Evolutionary conservation across 331 rosid genomes (phyloP), one percentile per base, ranked within the genome.

Genomic region (Cucumis variabilis): DNA sequence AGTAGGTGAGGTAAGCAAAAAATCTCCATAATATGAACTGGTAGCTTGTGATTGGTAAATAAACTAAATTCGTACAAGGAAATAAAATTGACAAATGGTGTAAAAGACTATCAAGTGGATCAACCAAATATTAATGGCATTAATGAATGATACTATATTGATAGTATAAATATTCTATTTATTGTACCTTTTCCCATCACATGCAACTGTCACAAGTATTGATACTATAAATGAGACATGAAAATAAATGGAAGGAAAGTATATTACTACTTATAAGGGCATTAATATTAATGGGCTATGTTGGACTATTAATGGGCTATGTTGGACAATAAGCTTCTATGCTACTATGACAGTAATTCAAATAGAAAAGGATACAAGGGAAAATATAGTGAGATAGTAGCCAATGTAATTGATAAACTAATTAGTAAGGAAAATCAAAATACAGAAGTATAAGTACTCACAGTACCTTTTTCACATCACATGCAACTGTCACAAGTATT

Each of bases 381-480:
- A 62, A 82, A 70, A n/a, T 46, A 62, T 62, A 50, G 41, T 51
- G 12, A 16, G 83, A 51, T 78, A 44, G 10, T 50, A n/a, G 24
- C 23, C 15, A 20, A 51, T 44, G 20, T 50, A 51, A 51, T 53
- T 78, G 67, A 25, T 48, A 50, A 23, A n/a, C 82, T 74, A 20
- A n/a, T 25, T 46, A 21, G 58, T 27, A 51, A 37, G 66, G 41
- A 51, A 53, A 79, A 53, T 79, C 24, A 27, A 80, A 16, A 27
- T 13, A 80, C 20, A 48, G 84, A 87, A 63, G n/a, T n/a, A n/a
- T n/a, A n/a, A n/a, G 17, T 9, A 41, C 83, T 28, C 89, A 69
- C 20, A 53, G 67, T n/a, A n/a, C n/a, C n/a, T n/a, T n/a, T n/a
- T n/a, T n/a, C n/a, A n/a, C n/a, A n/a, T n/a, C n/a, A 44, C 62